Base-by-base conservation (phyloP, 192 early-diverging fungal species). In the Dissophora globulifera region DNA sequence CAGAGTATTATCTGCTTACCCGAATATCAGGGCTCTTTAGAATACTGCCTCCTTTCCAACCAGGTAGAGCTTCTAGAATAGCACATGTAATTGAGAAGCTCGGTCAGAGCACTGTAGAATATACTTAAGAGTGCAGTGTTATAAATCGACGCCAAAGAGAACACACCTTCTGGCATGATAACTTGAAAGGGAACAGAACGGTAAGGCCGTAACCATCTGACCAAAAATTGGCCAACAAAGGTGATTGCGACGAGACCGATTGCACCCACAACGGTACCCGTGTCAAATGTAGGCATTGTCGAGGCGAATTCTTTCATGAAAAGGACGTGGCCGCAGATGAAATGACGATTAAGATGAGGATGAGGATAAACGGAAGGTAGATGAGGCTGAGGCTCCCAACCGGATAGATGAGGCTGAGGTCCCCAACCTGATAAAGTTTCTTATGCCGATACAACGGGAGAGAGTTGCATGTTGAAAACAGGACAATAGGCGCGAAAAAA, bases 21-120 rank as follows among this genome's bases (percentile, higher is more conserved):
- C 69, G 69, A 17, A 88, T 64, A 33, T 31, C 67, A 31, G 85
- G 85, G 6, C 82, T 82, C 17, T 78, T 51, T 16, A 88, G 53
- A 23, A 86, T 76, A 25, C 46, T 66, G 9, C 85, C 87, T 31
- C 52, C 60, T 27, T 80, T 81, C 87, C 87, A 86, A 10, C 74
- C 69, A 1, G 84, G 80, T 42, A 75, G 27, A 22, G 82, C 80
- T 52, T 74, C 86, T 87, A 67, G 49, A 38, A 13, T 6, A 38
- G n/a, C n/a, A n/a, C n/a, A 38, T 9, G 6, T 38, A 38, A 38
- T 9, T 38, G 35, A 13, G 35, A 9, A 9, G 35, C 13, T 38
- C 35, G 13, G 35, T 38, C 35, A 38, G 13, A 38, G 13, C 35
- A 13, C 35, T 13, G 13, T 13, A 9, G 35, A 6, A 38, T 38